phyloP scores from a whole-genome alignment of 2,329 filamentous ascomycete species.

The Shiraia sp. region DNA sequence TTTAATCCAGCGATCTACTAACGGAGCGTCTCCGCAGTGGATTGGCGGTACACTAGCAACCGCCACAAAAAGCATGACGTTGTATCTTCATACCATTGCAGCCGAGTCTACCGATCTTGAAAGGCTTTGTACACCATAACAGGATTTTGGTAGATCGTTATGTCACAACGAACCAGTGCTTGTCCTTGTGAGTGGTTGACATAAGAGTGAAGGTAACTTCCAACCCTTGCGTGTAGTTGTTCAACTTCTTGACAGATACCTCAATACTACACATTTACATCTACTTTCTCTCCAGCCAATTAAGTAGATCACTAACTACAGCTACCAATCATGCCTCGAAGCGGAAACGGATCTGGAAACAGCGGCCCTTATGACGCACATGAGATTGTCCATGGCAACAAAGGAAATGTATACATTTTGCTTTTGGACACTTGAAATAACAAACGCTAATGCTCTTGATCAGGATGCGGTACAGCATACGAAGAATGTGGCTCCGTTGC shows the following conservation, averaged over 20 bases:
- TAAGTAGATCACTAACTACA: not conserved
- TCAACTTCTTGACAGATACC: not conserved
- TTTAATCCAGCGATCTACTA: not conserved
- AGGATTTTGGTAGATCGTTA: constrained; percentile 1
- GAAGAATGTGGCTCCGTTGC: constrained; percentile 41
- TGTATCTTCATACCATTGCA: not conserved
- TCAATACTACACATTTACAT: not conserved
- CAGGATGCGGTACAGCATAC: constrained; percentile 37
- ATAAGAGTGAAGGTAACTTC: too few relatives aligned
- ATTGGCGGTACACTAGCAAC: constrained; percentile 4
- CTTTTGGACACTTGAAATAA: not conserved
- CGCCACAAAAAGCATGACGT: constrained; percentile 5
- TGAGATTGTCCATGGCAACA: constrained; percentile 44
- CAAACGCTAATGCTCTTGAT: not conserved
- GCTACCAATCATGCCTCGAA: constrained; percentile 41
- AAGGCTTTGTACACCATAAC: not conserved
- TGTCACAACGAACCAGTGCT: not conserved
- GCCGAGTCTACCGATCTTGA: constrained; percentile 1
- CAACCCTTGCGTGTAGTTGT: too few relatives aligned
- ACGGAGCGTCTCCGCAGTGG: constrained; percentile 4
- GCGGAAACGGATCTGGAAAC: constrained; percentile 47
- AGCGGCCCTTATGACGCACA: constrained; percentile 46
- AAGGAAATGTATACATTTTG: constrained; percentile 34
- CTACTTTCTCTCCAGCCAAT: not conserved
- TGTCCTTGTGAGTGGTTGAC: not conserved